phyloP scores from a whole-genome alignment of 257 asterid species.

The Solanum chiquidenum region DNA sequence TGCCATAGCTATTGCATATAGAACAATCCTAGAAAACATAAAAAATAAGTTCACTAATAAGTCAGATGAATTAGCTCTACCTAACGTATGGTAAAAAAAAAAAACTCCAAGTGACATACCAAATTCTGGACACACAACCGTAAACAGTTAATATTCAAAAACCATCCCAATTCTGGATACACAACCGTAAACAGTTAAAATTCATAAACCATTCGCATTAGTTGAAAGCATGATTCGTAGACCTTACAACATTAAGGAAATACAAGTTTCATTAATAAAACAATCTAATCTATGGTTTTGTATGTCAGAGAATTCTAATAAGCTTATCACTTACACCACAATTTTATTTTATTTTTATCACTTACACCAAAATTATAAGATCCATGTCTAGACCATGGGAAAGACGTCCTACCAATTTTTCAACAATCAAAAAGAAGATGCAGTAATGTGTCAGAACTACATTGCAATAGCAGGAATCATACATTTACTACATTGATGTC shows the following conservation, averaged over 20 bases:
- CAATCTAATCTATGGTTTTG: not conserved
- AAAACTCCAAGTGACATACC: not conserved
- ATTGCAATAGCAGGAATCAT: not conserved
- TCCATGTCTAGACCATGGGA: not conserved
- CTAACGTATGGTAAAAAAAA: not conserved
- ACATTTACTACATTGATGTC: not conserved
- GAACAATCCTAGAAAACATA: constrained; percentile 55
- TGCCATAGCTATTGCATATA: constrained; percentile 70
- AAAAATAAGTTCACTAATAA: not conserved
- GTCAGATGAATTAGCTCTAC: not conserved
- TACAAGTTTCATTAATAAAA: not conserved
- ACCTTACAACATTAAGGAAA: not conserved
- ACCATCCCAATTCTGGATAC: not conserved
- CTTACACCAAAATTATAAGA: not conserved
- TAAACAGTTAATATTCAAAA: not conserved
- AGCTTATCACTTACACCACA: not conserved
- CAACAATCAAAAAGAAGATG: not conserved
- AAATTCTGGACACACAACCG: not conserved
- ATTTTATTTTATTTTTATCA: not conserved
- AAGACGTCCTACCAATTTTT: not conserved
- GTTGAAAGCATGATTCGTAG: not conserved
- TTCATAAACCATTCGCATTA: not conserved
- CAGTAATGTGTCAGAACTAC: not conserved
- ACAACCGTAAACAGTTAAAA: not conserved
- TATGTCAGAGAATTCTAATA: not conserved